phyloP scores from a whole-genome alignment of 257 asterid genomes.

The Solanum chiquidenum region DNA sequence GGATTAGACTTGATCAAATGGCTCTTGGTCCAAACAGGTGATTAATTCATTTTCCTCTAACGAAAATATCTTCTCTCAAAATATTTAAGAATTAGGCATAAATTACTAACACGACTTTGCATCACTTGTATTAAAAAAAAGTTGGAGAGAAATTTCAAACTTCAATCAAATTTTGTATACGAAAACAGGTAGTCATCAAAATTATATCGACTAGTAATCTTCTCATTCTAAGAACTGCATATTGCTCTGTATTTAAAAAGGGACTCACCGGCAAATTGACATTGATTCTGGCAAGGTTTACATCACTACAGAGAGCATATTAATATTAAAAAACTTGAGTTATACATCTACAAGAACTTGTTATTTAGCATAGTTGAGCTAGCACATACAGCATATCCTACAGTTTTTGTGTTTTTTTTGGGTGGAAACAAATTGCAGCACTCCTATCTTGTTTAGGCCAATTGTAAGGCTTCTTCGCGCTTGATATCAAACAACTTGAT shows the following conservation, averaged over 20 bases:
- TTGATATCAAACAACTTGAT: slow-evolving; percentile 62
- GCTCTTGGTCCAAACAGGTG: not conserved
- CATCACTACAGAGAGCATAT: not conserved
- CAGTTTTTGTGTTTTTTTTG: not conserved
- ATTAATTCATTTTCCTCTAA: not conserved
- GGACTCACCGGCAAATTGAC: not conserved
- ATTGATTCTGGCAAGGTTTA: not conserved
- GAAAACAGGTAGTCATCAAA: not conserved
- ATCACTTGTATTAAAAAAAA: not conserved
- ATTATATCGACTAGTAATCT: not conserved
- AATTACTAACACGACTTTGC: not conserved
- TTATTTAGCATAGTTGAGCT: not conserved
- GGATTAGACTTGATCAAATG: not conserved
- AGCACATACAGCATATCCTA: not conserved
- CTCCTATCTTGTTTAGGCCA: slow-evolving; percentile 26
- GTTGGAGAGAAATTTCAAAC: not conserved
- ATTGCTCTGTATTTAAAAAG: not conserved
- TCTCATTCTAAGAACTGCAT: not conserved
- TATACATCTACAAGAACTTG: not conserved
- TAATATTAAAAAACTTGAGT: not conserved
- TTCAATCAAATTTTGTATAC: not conserved
- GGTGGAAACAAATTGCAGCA: not conserved
- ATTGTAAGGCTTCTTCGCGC: slow-evolving; percentile 58
- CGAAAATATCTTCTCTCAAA: not conserved
- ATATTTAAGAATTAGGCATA: not conserved